These are phyloP conservation scores for Breviolum minutum DNA, from an alignment of 73 alveolate species.

Conservation along the genomic window DNA sequence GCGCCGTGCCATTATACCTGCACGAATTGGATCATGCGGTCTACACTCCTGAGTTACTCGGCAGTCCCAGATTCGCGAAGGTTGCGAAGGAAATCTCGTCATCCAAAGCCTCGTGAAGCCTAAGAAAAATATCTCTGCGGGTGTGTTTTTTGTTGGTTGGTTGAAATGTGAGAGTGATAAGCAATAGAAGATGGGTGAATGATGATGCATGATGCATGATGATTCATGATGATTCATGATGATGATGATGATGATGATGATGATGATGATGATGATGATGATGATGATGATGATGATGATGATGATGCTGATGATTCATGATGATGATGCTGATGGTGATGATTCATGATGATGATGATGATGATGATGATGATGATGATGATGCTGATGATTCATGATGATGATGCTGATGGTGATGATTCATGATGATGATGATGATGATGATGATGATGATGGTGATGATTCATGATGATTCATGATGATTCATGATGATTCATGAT, in stretches of 20 bases:
- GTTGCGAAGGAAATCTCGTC: too few species aligned
- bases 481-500: neutral
- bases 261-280: too few species aligned
- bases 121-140: too few species aligned
- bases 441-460: too few species aligned
- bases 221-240: neutral
- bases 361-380: neutral
- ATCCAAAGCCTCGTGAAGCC: too few species aligned
- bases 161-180: neutral
- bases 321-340: neutral
- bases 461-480: neutral
- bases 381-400: too few species aligned
- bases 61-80: neutral
- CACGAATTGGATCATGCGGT: slow-evolving; percentile 76
- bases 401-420: neutral
- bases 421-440: too few species aligned
- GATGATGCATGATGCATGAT: too few species aligned
- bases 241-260: too few species aligned
- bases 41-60: slow-evolving; percentile 26
- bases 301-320: too few species aligned
- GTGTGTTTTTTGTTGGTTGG: too few species aligned
- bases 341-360: neutral
- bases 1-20: slow-evolving; percentile 75
- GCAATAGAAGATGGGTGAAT: neutral
- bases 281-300: too few species aligned